Percentiles rank a stretch among this genome's conserved stretches.
Evolutionary conservation across 169 alveolate genomes (phyloP).

Genomic region (Amoebophrya sp.): DNA sequence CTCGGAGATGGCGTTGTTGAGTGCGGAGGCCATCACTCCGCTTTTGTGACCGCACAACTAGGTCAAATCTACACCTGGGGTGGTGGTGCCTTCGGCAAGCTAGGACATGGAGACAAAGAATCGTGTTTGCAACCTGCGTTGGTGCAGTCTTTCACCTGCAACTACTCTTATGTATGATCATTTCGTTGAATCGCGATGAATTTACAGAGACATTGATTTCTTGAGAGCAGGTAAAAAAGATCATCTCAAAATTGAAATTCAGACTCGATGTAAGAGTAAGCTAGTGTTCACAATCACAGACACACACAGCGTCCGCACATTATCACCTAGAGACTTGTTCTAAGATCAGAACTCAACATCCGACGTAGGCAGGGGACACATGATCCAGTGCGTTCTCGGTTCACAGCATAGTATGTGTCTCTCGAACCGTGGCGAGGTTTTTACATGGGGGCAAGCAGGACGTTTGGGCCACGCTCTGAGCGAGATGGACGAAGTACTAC

Average conservation of each 20-base stretch:
- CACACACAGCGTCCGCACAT: too few species aligned
- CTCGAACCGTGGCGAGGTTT: background rate
- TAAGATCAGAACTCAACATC: too few species aligned
- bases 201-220: too few species aligned
- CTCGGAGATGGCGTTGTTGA: conserved; percentile 30
- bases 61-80: conserved; percentile 42
- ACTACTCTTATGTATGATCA: too few species aligned
- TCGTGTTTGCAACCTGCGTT: background rate
- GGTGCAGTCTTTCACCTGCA: too few species aligned
- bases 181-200: too few species aligned
- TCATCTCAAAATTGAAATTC: too few species aligned
- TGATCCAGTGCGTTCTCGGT: background rate
- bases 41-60: conserved; percentile 34
- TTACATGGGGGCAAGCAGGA: background rate
- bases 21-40: conserved; percentile 50
- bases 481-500: background rate
- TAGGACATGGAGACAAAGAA: conserved; percentile 45
- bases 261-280: too few species aligned
- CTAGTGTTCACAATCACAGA: too few species aligned
- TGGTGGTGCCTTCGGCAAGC: conserved; percentile 51
- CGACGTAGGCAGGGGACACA: too few species aligned
- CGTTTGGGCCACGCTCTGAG: background rate
- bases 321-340: too few species aligned
- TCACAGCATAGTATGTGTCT: background rate
- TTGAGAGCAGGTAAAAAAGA: too few species aligned